A percentile compares a stretch with the other conserved stretches of the same genome.
Conservation (phyloP, 2,329 filamentous ascomycete species). For the Zasmidium citrigriseum region DNA sequence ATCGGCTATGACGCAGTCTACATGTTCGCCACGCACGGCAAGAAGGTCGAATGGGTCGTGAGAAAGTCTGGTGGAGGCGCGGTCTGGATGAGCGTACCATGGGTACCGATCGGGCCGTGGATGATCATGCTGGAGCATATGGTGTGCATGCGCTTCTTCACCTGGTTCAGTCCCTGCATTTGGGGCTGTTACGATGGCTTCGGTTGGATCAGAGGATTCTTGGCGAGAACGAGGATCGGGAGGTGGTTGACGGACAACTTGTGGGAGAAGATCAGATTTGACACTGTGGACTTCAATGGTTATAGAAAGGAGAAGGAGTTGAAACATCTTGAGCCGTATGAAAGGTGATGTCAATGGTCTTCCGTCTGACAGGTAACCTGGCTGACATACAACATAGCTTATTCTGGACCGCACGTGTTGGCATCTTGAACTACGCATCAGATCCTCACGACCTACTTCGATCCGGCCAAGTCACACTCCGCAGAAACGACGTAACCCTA, state of each 20-base stretch:
- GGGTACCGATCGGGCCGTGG: conserved; percentile 61
- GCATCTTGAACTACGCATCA: conserved; percentile 60
- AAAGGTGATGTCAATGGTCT: neutral
- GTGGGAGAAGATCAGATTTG: conserved; percentile 57
- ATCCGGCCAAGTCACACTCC: conserved; percentile 54
- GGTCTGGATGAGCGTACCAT: conserved; percentile 58
- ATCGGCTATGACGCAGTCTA: conserved; percentile 65
- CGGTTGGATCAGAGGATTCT: conserved; percentile 52
- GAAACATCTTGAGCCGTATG: conserved; percentile 42
- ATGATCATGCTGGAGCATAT: conserved; percentile 69
- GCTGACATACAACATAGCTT: conserved; percentile 22
- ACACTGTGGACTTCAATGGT: conserved; percentile 49
- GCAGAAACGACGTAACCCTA: conserved; percentile 54
- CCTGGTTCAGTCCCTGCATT: conserved; percentile 74
- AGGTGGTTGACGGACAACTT: conserved; percentile 56
- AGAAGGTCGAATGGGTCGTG: conserved; percentile 58
- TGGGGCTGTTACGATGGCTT: conserved; percentile 67
- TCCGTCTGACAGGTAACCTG: neutral
- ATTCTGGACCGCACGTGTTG: conserved; percentile 58
- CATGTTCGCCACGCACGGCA: conserved; percentile 52
- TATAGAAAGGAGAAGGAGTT: conserved; percentile 44
- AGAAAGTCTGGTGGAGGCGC: conserved; percentile 58
- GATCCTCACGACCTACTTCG: conserved; percentile 59
- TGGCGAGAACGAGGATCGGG: conserved; percentile 59
- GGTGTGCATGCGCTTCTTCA: conserved; percentile 64